A percentile compares a stretch with the other conserved stretches of the same genome.
phyloP scores from a whole-genome alignment of 192 early-diverging fungal genomes.

The Cladochytrium replicatum region DNA sequence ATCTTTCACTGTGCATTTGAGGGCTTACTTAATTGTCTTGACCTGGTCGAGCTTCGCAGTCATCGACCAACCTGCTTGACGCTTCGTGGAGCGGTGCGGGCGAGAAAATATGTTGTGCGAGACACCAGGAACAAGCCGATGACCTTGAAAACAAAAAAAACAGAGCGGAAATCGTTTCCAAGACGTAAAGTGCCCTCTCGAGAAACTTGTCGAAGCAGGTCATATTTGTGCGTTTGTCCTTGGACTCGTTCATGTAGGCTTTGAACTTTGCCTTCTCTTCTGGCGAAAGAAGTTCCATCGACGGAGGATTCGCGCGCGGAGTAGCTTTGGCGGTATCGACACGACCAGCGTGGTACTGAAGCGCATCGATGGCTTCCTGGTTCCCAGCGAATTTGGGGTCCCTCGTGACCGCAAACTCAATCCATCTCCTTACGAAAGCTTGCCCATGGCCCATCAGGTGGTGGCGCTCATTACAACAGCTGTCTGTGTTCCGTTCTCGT shows the following conservation, averaged over 20 bases:
- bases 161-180: conserved; percentile 1
- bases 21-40: conserved; percentile 21
- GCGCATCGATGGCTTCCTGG: background rate
- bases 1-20: conserved; percentile 21
- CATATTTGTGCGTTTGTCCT: too few species aligned
- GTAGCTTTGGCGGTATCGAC: background rate
- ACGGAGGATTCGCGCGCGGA: background rate
- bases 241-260: too few species aligned
- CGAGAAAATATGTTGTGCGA: conserved; percentile 4
- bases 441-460: conserved; percentile 28
- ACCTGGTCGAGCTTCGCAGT: conserved; percentile 5
- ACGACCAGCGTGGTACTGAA: conserved; percentile 20
- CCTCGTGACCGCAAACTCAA: conserved; percentile 8
- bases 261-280: too few species aligned
- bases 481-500: conserved; percentile 8
- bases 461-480: too few species aligned
- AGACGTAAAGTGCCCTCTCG: conserved; percentile 1
- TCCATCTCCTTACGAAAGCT: conserved; percentile 20
- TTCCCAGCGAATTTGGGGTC: conserved; percentile 12
- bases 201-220: background rate
- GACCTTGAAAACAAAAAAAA: conserved; percentile 2
- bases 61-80: conserved; percentile 23
- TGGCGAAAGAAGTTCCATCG: background rate
- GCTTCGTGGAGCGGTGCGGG: background rate
- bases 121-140: background rate